phyloP scores from a whole-genome alignment of 176 grass and related monocot genomes.

The Pontederia crassipes region DNA sequence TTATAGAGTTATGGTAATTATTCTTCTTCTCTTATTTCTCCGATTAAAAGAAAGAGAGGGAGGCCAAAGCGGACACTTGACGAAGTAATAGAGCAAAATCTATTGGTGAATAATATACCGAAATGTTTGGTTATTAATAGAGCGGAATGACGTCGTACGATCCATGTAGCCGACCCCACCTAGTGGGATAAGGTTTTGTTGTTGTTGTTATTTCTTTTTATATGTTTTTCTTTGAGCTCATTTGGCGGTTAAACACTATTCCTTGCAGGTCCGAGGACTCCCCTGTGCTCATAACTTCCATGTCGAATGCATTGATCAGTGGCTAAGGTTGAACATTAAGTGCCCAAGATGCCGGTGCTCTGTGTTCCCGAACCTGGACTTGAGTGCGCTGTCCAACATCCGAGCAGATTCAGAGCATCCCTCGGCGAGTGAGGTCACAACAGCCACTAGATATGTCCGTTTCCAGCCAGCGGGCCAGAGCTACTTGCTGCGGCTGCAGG shows the following conservation, averaged over 20 bases:
- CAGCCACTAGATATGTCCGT: constrained; percentile 27
- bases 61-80: too few relatives aligned
- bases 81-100: too few relatives aligned
- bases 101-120: too few relatives aligned
- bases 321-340: constrained; percentile 88
- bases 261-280: constrained; percentile 65
- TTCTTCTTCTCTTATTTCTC: too few relatives aligned
- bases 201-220: too few relatives aligned
- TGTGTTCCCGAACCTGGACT: constrained; percentile 88
- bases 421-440: constrained; percentile 36
- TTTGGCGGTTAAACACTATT: not conserved
- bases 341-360: constrained; percentile 91
- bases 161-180: too few relatives aligned
- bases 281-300: constrained; percentile 98
- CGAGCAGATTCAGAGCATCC: constrained; percentile 44
- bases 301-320: constrained; percentile 90
- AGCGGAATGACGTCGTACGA: too few relatives aligned
- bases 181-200: too few relatives aligned
- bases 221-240: not conserved
- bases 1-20: too few relatives aligned
- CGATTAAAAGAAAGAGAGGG: too few relatives aligned
- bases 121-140: too few relatives aligned
- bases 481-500: constrained; percentile 60
- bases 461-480: constrained; percentile 37
- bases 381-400: constrained; percentile 82